Evolutionary conservation across 345 rosid genomes (phyloP).

Genomic region (Eucalyptus paniculata): DNA sequence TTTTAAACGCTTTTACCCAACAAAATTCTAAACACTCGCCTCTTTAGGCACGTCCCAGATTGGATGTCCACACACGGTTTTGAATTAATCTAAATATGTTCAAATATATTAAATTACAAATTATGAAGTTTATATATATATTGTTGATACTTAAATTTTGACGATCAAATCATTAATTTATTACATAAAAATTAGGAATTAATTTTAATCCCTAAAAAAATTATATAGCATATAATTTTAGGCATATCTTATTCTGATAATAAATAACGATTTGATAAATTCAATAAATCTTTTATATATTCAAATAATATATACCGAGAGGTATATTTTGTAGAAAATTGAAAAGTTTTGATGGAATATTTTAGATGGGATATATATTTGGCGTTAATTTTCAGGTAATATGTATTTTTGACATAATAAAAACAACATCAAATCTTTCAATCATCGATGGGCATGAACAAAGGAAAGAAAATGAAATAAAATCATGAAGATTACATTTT

Average conservation of each 20-base stretch:
- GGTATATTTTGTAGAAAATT: too few species aligned
- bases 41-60: rapidly evolving
- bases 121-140: background rate
- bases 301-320: too few species aligned
- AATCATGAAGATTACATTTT: too few species aligned
- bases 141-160: rapidly evolving
- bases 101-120: background rate
- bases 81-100: background rate
- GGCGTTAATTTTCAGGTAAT: rapidly evolving
- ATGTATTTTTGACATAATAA: too few species aligned
- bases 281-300: too few species aligned
- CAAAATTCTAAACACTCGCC: background rate
- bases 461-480: too few species aligned
- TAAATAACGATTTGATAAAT: rapidly evolving
- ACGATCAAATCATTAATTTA: rapidly evolving
- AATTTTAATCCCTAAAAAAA: too few species aligned
- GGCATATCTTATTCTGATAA: rapidly evolving
- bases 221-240: too few species aligned
- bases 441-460: rapidly evolving
- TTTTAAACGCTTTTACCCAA: background rate
- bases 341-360: too few species aligned
- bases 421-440: too few species aligned
- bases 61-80: background rate
- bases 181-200: too few species aligned
- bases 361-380: rapidly evolving